Evolutionary conservation across 2,329 filamentous ascomycete genomes (phyloP), one percentile per base, ranked within the genome.

Genomic region (Colletotrichum horii): DNA sequence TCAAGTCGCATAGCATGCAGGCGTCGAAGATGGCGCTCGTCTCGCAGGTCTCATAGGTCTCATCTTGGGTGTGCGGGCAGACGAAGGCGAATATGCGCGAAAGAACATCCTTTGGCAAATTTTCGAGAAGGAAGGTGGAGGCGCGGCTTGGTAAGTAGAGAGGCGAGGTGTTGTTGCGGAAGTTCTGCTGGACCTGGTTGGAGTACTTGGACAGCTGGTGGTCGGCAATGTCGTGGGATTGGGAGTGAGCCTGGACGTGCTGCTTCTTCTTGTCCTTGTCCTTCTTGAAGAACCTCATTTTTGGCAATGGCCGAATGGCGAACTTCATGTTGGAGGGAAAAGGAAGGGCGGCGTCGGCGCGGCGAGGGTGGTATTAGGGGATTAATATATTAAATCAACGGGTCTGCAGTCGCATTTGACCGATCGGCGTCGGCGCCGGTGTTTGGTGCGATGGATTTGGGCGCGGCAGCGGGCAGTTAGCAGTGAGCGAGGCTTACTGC

Each of bases 1-100:
- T 93, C 87, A 97, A 90, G 86, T 98, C 95, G 87, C 96, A 98
- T 79, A 98, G 92, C 94, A 97, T 96, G 87, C 96, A 98, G 72
- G 92, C 93, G 85, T 95, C 93, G 79, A 94, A 93, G 66, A 92
- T 90, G 78, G 94, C 92, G 75, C 94, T 95, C 80, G 94, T 91
- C 86, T 98, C 96, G 81, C 94, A 96, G 56, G 93, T 93, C 78
- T 95, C 93, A 84, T 97, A 97, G 75, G 90, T 93, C 82, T 93
- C 89, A 84, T 98, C 96, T 70, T 87, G 86, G 43, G 92, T 88
- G 84, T 98, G 96, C 9, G 96, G 96, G 80, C 96, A 98, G 72
- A 98, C 93, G 79, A 92, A 92, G 80, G 90, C 85, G 83, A 98
- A 96, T 82, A 98, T 96, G 82, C 91, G 91, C 78, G 92, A 89